Conservation (phyloP, 2,329 filamentous ascomycete species). For the Penicillium griseofulvum region DNA sequence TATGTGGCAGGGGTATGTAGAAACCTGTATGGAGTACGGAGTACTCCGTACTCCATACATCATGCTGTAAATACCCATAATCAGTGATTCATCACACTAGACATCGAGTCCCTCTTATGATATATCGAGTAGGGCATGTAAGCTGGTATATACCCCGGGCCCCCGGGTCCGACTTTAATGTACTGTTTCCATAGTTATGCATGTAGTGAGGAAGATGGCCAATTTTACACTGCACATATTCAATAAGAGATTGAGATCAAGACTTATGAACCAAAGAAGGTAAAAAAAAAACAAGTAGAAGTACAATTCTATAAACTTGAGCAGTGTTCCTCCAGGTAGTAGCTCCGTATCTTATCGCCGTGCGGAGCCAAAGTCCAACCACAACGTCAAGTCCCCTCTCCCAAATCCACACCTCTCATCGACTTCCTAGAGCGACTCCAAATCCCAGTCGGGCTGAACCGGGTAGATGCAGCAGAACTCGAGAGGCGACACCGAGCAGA, state of each 20-base stretch:
- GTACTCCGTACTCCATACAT: too few relatives aligned
- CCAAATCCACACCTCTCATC: constrained; percentile 5
- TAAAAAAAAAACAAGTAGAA: not conserved
- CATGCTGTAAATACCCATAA: too few relatives aligned
- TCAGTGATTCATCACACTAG: not conserved
- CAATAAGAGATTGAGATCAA: not conserved
- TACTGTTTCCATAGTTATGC: not conserved
- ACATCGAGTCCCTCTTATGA: not conserved
- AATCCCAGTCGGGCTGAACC: constrained; percentile 30
- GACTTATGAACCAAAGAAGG: not conserved
- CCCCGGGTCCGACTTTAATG: not conserved
- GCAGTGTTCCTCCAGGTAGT: not conserved
- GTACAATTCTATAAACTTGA: not conserved
- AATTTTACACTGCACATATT: not conserved
- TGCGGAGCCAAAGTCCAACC: constrained; percentile 20
- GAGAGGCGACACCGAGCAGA: constrained; percentile 40
- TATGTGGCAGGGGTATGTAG: too few relatives aligned
- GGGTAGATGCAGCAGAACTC: constrained; percentile 45
- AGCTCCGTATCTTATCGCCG: constrained; percentile 26
- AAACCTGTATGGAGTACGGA: too few relatives aligned
- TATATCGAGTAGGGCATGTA: not conserved
- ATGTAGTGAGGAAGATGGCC: not conserved
- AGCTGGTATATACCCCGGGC: not conserved
- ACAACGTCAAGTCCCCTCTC: constrained; percentile 22
- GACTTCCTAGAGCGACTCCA: not conserved